These are phyloP conservation scores for Tylopilus subfusipes DNA, from an alignment of 768 basidiomycete species.

Conservation along the genomic window DNA sequence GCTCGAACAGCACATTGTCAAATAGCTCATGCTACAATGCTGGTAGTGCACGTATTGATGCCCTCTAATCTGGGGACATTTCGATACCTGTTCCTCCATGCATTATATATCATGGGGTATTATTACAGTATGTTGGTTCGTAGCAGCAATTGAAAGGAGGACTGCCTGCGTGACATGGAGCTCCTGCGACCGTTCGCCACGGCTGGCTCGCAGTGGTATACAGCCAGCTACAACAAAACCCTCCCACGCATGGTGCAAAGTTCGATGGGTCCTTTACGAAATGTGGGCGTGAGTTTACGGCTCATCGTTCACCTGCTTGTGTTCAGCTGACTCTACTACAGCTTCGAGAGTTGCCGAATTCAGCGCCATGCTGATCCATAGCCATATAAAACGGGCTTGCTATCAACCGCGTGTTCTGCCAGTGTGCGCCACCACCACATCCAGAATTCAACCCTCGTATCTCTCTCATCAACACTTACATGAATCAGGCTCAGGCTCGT, in stretches of 20 bases:
- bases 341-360: constrained; percentile 1
- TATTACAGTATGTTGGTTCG: not conserved
- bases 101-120: constrained; percentile 18
- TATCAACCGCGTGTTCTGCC: not conserved
- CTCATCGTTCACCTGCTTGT: too few relatives aligned
- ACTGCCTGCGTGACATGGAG: too few relatives aligned
- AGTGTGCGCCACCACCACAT: not conserved
- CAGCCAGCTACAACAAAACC: too few relatives aligned
- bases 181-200: too few relatives aligned
- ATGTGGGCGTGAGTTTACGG: not conserved
- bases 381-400: not conserved
- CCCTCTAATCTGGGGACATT: not conserved
- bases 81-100: not conserved
- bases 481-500: constrained; percentile 21
- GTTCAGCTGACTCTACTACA: not conserved
- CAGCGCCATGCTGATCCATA: not conserved
- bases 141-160: too few relatives aligned
- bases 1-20: not conserved
- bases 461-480: not conserved
- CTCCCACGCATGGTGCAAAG: too few relatives aligned
- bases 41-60: not conserved
- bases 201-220: too few relatives aligned
- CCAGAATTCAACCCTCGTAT: not conserved
- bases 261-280: too few relatives aligned
- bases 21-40: constrained; percentile 17